Percentiles rank a stretch among this genome's conserved stretches.
Conservation (phyloP, 2,329 filamentous ascomycete genomes). For the Sporothrix brasiliensis region DNA sequence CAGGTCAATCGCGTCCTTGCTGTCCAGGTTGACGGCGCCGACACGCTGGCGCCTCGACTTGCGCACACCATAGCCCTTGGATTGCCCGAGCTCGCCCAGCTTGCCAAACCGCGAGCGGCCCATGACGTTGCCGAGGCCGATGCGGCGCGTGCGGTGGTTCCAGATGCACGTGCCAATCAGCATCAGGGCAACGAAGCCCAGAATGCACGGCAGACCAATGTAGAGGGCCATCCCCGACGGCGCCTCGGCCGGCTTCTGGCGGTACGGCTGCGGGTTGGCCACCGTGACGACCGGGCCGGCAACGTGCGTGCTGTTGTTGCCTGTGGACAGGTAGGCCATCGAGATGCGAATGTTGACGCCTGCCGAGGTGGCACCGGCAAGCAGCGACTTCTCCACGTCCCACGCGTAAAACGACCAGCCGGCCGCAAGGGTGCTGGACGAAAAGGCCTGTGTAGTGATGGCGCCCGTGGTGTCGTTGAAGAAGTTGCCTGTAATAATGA, state of each 20-base stretch:
- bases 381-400: slow-evolving; percentile 45
- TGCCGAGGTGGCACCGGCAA: slow-evolving; percentile 43
- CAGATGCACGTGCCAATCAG: slow-evolving; percentile 60
- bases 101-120: slow-evolving; percentile 41
- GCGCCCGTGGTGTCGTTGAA: slow-evolving; percentile 46
- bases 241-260: slow-evolving; percentile 41
- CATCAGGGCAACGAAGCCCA: slow-evolving; percentile 53
- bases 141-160: slow-evolving; percentile 55
- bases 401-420: slow-evolving; percentile 55
- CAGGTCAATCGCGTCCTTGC: slow-evolving; percentile 51
- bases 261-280: slow-evolving; percentile 43
- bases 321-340: slow-evolving; percentile 47
- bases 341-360: slow-evolving; percentile 54
- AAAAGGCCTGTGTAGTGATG: slow-evolving; percentile 41
- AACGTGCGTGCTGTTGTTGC: slow-evolving; percentile 41
- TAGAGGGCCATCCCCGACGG: slow-evolving; percentile 50
- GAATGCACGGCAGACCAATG: slow-evolving; percentile 57
- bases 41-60: slow-evolving; percentile 44
- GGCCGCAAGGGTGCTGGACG: slow-evolving; percentile 45
- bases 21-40: slow-evolving; percentile 41
- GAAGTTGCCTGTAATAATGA: slow-evolving; percentile 46
- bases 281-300: slow-evolving; percentile 50
- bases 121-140: slow-evolving; percentile 58
- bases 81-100: slow-evolving; percentile 34
- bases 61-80: slow-evolving; percentile 50